phyloP scores from a whole-genome alignment of 2,329 filamentous ascomycete genomes.

The Emericellopsis atlantica region DNA sequence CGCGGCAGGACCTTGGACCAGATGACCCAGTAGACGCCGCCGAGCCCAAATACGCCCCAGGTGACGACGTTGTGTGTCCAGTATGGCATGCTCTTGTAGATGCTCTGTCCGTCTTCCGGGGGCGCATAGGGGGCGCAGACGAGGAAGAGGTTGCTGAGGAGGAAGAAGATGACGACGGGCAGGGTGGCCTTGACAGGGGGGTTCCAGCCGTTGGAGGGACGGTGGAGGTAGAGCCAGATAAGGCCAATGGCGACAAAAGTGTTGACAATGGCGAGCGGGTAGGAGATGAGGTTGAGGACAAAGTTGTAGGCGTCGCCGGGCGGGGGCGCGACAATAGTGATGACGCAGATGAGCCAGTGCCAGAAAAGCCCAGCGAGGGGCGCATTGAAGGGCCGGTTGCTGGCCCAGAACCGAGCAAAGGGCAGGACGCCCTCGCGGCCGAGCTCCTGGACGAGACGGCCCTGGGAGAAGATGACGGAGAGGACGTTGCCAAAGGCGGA shows the following conservation, averaged over 20 bases:
- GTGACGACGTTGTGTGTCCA: constrained; percentile 46
- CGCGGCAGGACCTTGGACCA: constrained; percentile 40
- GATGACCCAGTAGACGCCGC: constrained; percentile 41
- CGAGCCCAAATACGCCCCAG: constrained; percentile 37
- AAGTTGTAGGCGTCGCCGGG: constrained; percentile 57
- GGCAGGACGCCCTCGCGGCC: constrained; percentile 56
- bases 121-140: constrained; percentile 46
- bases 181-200: constrained; percentile 41
- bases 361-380: constrained; percentile 48
- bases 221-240: constrained; percentile 38
- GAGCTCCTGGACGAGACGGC: constrained; percentile 52
- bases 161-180: constrained; percentile 44
- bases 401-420: constrained; percentile 48
- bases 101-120: constrained; percentile 34
- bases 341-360: constrained; percentile 51
- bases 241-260: constrained; percentile 39
- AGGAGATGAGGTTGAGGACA: constrained; percentile 49
- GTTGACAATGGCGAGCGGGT: constrained; percentile 48
- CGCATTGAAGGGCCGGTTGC: constrained; percentile 50
- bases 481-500: constrained; percentile 58
- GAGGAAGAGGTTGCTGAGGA: constrained; percentile 48
- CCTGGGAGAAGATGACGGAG: constrained; percentile 56
- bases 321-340: constrained; percentile 55
- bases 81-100: constrained; percentile 42
- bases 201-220: constrained; percentile 33